Conservation (phyloP, 495 filamentous ascomycete genomes). For the Aspergillus leporis region DNA sequence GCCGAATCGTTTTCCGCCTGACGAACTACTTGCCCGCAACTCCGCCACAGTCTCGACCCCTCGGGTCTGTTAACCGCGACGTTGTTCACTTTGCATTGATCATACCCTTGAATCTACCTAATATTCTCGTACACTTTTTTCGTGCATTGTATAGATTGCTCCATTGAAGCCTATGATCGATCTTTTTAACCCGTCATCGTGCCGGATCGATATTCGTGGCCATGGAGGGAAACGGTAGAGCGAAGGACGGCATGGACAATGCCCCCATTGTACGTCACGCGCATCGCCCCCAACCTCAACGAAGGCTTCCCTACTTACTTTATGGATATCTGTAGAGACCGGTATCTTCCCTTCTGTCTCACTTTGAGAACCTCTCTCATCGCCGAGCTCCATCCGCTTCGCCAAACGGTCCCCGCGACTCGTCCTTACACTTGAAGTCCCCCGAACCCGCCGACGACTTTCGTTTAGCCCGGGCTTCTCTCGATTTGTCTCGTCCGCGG, state of each 20-base stretch:
- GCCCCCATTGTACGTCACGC: slow-evolving; percentile 47
- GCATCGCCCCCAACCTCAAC: slow-evolving; percentile 1
- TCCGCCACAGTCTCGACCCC: slow-evolving; percentile 5
- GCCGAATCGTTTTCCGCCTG: slow-evolving; percentile 1
- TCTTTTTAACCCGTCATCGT: slow-evolving; percentile 20
- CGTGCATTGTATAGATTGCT: background rate
- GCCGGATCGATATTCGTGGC: slow-evolving; percentile 32
- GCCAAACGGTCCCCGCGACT: slow-evolving; percentile 34
- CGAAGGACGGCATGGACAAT: slow-evolving; percentile 43
- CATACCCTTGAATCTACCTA: background rate
- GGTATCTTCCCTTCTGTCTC: slow-evolving; percentile 87
- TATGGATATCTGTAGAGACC: slow-evolving; percentile 52
- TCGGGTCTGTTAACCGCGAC: background rate
- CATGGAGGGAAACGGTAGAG: slow-evolving; percentile 43
- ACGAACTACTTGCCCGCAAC: slow-evolving; percentile 1
- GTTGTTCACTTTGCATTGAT: background rate
- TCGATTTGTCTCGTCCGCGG: slow-evolving; percentile 52
- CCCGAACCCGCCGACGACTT: slow-evolving; percentile 45
- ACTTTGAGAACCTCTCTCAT: slow-evolving; percentile 85
- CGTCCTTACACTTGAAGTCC: slow-evolving; percentile 35
- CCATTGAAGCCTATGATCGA: slow-evolving; percentile 35
- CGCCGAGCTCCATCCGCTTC: slow-evolving; percentile 37
- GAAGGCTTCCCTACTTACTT: slow-evolving; percentile 12
- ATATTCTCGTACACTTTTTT: slow-evolving; percentile 5
- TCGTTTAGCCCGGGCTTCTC: slow-evolving; percentile 51